phyloP scores from a whole-genome alignment of 2,329 filamentous ascomycete species.

The Neonectria sp. region DNA sequence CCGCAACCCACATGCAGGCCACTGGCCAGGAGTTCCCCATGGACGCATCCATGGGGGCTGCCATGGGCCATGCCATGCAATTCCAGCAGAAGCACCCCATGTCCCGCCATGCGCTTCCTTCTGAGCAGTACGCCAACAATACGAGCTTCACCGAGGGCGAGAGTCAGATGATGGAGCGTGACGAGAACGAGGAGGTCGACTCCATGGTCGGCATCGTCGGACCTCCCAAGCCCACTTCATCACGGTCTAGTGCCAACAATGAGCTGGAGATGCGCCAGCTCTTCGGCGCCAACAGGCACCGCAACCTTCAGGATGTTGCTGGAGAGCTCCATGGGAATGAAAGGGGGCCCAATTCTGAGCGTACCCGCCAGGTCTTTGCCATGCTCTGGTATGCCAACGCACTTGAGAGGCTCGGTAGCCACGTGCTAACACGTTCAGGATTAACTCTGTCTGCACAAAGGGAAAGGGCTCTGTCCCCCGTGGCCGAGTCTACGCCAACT shows the following conservation, averaged over 20 bases:
- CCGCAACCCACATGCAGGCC: conserved; percentile 69
- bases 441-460: conserved; percentile 79
- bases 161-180: conserved; percentile 72
- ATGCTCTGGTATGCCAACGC: conserved; percentile 81
- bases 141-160: conserved; percentile 71
- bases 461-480: conserved; percentile 91
- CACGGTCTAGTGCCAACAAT: conserved; percentile 82
- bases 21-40: conserved; percentile 66
- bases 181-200: conserved; percentile 71
- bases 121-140: conserved; percentile 67
- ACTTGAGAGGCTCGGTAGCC: conserved; percentile 31
- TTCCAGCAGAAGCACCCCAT: conserved; percentile 60
- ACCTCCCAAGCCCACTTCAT: conserved; percentile 70
- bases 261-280: conserved; percentile 86
- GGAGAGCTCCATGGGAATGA: conserved; percentile 84
- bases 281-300: conserved; percentile 77
- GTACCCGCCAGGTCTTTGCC: conserved; percentile 87
- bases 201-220: conserved; percentile 61
- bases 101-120: conserved; percentile 66
- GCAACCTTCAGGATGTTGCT: conserved; percentile 79
- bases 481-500: conserved; percentile 95
- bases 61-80: conserved; percentile 59
- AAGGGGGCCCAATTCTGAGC: conserved; percentile 84
- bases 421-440: conserved; percentile 64
- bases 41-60: conserved; percentile 61